Evolutionary conservation across 306 rosid species (phyloP), one percentile per base, ranked within the genome.

Genomic region (Arachis hypogaea): DNA sequence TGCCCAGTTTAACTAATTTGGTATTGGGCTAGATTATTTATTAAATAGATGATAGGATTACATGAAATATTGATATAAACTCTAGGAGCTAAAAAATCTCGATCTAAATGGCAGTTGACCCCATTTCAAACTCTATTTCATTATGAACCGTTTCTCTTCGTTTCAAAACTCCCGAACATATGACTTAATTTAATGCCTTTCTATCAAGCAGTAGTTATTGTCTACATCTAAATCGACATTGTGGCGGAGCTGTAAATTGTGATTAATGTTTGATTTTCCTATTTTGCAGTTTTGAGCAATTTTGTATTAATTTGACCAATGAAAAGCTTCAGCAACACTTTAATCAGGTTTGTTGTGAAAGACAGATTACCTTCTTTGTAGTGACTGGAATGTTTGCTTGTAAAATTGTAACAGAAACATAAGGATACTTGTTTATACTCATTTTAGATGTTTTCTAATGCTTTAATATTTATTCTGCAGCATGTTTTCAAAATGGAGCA

Each of bases 401-500:
- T 63, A 66, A 54, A 65, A 54, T 42, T 49, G 30, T 64, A 68
- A 33, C 47, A 60, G 11, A 6, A 18, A 69, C 61, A 29, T 33
- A 43, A 7, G 9, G 18, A 50, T 66, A 38, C 63, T 18, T 63
- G 5, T 78, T 64, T 69, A 7, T 72, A 18, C 30, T 61, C 16
- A 46, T 40, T 64, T 66, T 63, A 71, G 22, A 22, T 7, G 12
- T 59, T 55, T 22, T 71, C 61, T 65, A 68, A 81, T 76, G 72
- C 68, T 44, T 36, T 61, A 74, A 79, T 81, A 70, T 76, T 59
- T 76, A 38, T 40, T 80, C 68, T 73, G 83, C 99, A 95, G 99
- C 99, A 95, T 40, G 99, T 95, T 74, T 95, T 95, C 86, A 95
- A 95, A 84, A 95, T 95, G 99, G 99, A 95, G 88, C 99, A 95